Evolutionary conservation across 352 stramenopile genomes (phyloP), one percentile per base, ranked within the genome.

Genomic region (Phytopythium delawarense): DNA sequence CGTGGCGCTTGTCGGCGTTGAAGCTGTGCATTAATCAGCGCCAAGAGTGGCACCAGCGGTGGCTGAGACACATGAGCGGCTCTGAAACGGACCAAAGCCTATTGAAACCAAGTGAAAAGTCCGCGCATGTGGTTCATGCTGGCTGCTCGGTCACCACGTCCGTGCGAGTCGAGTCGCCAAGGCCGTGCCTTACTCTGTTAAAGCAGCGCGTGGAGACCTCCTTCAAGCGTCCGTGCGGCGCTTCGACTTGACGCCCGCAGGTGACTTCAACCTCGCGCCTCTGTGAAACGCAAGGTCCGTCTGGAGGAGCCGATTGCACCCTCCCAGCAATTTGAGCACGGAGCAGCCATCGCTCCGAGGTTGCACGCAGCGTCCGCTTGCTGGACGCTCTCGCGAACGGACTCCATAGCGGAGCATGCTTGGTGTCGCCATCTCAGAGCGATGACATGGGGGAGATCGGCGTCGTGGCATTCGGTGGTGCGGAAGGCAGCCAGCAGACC

Each of bases 241-340:
- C 21, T 52, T 52, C 21, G 46, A 52, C 46, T 52, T 52, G 46
- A 52, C 46, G 23, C 20, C 46, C 2, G 46, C 46, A 52, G 46
- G 46, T 52, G 46, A 52, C 46, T 52, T 52, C 46, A 52, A 52
- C 13, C 21, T 52, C 23, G 46, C 23, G 23, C 21, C 11, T 7
- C 23, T 25, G 23, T 34, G 46, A 52, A 52, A 52, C 46, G 46
- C 46, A 52, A 52, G 35, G 35, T 40, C 35, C 35, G 35, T 28
- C 25, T 2, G 39, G 12, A 45, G 13, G 45, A 16, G 28, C 44
- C 1, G 7, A 7, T 1, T 28, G 2, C n/a, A 49, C 44, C 18
- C 0, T 49, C 40, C 40, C 40, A 46, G 18, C 4, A 9, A 18
- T 32, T 32, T 32, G 28, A 32, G 5, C 28, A 32, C 28, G 28